These are phyloP conservation scores for Oryza glaberrima DNA, from an alignment of 176 grass and related monocot species.

Conservation along the genomic window DNA sequence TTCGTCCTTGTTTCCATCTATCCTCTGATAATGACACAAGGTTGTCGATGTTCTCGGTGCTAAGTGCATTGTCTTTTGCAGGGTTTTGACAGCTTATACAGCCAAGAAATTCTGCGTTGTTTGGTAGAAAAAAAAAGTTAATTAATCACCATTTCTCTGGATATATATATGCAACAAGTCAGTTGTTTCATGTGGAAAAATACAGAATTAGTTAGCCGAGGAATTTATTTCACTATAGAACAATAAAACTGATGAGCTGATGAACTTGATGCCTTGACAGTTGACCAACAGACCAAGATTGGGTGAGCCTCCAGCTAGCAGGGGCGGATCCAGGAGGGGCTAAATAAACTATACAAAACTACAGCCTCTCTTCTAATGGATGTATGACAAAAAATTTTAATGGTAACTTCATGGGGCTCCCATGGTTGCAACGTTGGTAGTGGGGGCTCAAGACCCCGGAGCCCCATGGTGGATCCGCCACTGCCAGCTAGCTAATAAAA, in stretches of 20 bases:
- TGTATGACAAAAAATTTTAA: no score
- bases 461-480: no score
- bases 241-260: background rate
- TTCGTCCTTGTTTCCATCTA: conserved; percentile 59
- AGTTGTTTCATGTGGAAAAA: background rate
- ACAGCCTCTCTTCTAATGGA: no score
- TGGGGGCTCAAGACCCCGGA: no score
- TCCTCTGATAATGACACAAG: conserved; percentile 47
- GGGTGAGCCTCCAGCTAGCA: background rate
- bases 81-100: conserved; percentile 43
- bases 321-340: no score
- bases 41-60: conserved; percentile 57
- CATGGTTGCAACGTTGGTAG: no score
- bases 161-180: background rate
- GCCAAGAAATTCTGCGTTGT: conserved; percentile 7
- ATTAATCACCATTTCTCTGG: background rate
- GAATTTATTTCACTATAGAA: background rate
- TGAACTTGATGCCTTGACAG: background rate
- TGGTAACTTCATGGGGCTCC: no score
- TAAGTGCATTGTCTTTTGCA: conserved; percentile 21
- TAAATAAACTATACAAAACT: no score
- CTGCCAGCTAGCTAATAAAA: background rate
- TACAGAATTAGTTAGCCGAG: background rate
- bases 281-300: background rate
- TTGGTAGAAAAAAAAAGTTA: background rate